phyloP scores from a whole-genome alignment of 2,329 filamentous ascomycete species.

The Alternaria sp. region DNA sequence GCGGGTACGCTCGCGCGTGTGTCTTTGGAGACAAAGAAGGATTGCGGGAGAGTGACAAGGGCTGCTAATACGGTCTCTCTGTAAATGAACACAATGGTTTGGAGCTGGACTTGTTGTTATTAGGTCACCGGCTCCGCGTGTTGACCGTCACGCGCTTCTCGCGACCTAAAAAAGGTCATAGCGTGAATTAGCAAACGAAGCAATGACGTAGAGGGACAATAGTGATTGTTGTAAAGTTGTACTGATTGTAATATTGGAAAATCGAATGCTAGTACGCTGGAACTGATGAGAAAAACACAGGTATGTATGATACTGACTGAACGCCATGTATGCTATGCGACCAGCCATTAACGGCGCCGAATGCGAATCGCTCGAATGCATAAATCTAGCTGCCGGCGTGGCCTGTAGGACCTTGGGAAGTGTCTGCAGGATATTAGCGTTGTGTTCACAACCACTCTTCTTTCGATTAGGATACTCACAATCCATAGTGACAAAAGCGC shows the following conservation, averaged over 20 bases:
- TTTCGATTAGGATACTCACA: constrained; percentile 43
- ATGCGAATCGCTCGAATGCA: not conserved
- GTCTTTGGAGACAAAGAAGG: fast-evolving
- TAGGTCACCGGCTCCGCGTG: not conserved
- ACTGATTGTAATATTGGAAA: not conserved
- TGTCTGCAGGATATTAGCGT: constrained; percentile 23
- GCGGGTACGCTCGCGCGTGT: not conserved
- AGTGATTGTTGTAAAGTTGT: not conserved
- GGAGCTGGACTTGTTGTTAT: not conserved
- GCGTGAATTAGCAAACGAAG: too few species aligned
- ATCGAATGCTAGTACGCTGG: not conserved
- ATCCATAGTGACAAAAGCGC: constrained; percentile 60
- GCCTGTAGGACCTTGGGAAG: constrained; percentile 33
- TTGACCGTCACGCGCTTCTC: not conserved
- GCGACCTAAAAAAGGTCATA: not conserved
- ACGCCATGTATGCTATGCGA: constrained; percentile 9
- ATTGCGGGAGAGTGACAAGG: not conserved
- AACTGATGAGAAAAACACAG: not conserved
- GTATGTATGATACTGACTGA: not conserved
- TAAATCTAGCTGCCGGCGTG: constrained; percentile 14
- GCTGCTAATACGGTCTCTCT: not conserved
- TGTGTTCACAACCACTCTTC: not conserved
- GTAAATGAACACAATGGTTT: not conserved
- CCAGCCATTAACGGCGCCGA: not conserved
- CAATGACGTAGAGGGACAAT: not conserved